These are phyloP conservation scores for Cyclostephanos tholiformis DNA, from an alignment of 108 stramenopile species.

Conservation along the genomic window DNA sequence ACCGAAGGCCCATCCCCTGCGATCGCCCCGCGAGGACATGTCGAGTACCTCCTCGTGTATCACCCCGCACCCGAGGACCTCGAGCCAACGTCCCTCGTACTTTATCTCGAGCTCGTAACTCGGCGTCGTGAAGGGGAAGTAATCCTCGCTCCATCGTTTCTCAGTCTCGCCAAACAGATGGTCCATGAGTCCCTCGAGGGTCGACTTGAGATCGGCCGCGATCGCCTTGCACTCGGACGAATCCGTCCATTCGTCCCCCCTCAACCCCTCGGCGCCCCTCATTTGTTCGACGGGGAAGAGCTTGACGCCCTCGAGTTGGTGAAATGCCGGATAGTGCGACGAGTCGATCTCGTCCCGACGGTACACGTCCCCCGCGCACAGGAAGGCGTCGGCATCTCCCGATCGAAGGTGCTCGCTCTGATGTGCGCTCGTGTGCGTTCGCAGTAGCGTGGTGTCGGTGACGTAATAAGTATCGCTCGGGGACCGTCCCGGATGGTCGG, in stretches of 20 bases:
- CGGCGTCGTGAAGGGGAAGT: slow-evolving; percentile 97
- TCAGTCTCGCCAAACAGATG: slow-evolving; percentile 67
- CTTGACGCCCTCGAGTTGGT: slow-evolving; percentile 94
- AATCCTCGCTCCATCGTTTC: slow-evolving; percentile 68
- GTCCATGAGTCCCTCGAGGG: slow-evolving; percentile 73
- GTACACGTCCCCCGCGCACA: slow-evolving; percentile 94
- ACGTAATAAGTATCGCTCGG: slow-evolving; percentile 95
- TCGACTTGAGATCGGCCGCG: slow-evolving; percentile 58
- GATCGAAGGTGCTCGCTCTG: slow-evolving; percentile 86
- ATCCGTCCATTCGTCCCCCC: slow-evolving; percentile 39
- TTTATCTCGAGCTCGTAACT: slow-evolving; percentile 93
- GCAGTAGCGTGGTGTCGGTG: slow-evolving; percentile 65
- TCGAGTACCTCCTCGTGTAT: slow-evolving; percentile 85
- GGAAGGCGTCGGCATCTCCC: slow-evolving; percentile 66
- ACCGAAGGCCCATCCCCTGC: slow-evolving; percentile 93
- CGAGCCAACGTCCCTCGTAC: slow-evolving; percentile 93
- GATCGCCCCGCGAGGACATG: slow-evolving; percentile 69
- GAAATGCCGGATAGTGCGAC: slow-evolving; percentile 94
- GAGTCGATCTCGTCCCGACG: slow-evolving; percentile 96
- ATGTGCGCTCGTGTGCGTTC: slow-evolving; percentile 96
- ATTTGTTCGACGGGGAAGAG: slow-evolving; percentile 47
- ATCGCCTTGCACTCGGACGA: slow-evolving; percentile 36
- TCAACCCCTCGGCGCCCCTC: slow-evolving; percentile 30
- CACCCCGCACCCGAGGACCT: slow-evolving; percentile 96
- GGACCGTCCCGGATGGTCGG: slow-evolving; percentile 89